Evolutionary conservation across 257 asterid genomes (phyloP), one percentile per base, ranked within the genome.

Genomic region (Voacanga thouarsii): DNA sequence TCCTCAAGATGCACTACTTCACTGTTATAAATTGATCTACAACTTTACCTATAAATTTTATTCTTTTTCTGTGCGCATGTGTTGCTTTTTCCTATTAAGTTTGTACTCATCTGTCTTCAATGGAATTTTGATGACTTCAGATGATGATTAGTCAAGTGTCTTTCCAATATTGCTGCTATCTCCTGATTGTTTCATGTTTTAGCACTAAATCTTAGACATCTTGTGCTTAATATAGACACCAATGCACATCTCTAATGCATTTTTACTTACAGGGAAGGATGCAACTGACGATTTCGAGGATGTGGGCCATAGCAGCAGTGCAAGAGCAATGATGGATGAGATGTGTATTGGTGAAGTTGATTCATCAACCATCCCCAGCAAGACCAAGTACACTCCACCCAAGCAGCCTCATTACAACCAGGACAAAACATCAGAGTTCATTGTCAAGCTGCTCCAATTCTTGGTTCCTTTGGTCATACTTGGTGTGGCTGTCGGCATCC

Each of bases 221-320:
- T 47, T 47, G 14, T 47, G 51, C 51, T 7, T 10, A 47, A 47
- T 11, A 8, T 47, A 8, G 12, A 3, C 4, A 5, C 15, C 23
- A 19, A 51, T 51, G 2, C 4, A 49, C 23, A 18, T 53, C 61
- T 55, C 8, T 55, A 55, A 55, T 55, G n/a, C 24, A 55, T 59
- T 68, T 15, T 57, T 66, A 30, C 37, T 45, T 82, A 85, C 87
- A 91, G 98, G 95, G 63, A 91, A 88, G 88, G 98, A 93, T 70
- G 96, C 98, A 64, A 93, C 95, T 0, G 91, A 90, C 67, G 96
- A 90, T 85, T 93, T 93, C 74, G 96, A 93, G 87, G 98, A 93
- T 70, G 90, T 93, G 6, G 97, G 97, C 75, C 98, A 91, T 88
- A 93, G 97, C 80, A 83, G 86, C 76, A 89, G 91, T 1, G 96